Evolutionary conservation across 2,329 filamentous ascomycete genomes (phyloP), one percentile per base, ranked within the genome.

Genomic region (Escovopsis weberi): DNA sequence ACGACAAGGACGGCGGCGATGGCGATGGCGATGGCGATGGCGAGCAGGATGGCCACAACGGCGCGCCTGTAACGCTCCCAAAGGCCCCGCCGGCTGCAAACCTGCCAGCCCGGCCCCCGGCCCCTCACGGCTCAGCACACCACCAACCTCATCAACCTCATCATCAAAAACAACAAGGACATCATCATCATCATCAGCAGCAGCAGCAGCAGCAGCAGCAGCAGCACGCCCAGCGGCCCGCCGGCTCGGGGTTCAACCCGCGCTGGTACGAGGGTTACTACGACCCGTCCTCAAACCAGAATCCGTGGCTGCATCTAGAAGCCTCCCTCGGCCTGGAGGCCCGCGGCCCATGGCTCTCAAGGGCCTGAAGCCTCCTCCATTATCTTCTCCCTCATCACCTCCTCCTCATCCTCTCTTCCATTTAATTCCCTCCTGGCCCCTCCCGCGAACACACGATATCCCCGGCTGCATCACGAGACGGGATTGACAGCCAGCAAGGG

Each of bases 201-300:
- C n/a, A n/a, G n/a, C n/a, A n/a, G n/a, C n/a, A n/a, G n/a, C 37
- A 37, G 42, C 34, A 12, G 19, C 35, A 18, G 26, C 42, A 30
- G 39, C 43, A 28, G 8, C 34, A 33, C 6, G 15, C 46, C 48
- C 32, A 42, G 43, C 33, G 65, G 68, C 18, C 18, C 37, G 8
- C 23, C 8, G 18, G 23, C 12, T 30, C 37, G 8, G 38, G 33
- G 26, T 38, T 40, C 12, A 15, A 26, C 32, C 45, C 63, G 45
- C 61, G 60, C 1, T 84, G 80, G 66, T 83, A 80, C 59, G 62
- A 70, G 34, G 76, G 69, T 33, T 85, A 83, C 57, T 87, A 85
- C 57, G 73, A 84, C 45, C 72, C 74, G 0, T 70, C 67, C 45
- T 83, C 80, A 47, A 75, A 85, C 51, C 69, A 79, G 55, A 85